Percentiles rank a stretch among this genome's conserved stretches.
Evolutionary conservation across 2,329 filamentous ascomycete species (phyloP).

Genomic region (Graphilbum fragrans): DNA sequence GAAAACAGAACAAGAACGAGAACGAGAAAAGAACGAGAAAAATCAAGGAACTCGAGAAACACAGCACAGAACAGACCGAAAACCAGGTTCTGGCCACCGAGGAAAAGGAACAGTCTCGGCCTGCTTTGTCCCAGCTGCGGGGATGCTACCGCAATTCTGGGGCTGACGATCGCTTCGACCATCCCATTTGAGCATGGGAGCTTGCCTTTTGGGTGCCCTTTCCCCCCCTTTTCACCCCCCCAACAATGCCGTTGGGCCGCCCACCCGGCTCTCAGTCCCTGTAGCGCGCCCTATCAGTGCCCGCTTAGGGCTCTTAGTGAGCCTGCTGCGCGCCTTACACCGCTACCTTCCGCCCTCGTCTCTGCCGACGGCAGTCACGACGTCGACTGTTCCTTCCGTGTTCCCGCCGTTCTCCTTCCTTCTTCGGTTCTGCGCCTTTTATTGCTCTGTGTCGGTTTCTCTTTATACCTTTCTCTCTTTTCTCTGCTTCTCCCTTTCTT

Average conservation of each 20-base stretch:
- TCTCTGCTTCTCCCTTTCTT: too few relatives aligned
- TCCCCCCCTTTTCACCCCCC: too few relatives aligned
- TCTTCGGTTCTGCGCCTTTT: background rate
- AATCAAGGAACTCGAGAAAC: background rate
- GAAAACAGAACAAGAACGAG: background rate
- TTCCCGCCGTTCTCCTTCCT: background rate
- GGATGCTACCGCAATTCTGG: background rate
- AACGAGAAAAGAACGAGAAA: background rate
- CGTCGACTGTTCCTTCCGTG: background rate
- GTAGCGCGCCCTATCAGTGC: background rate
- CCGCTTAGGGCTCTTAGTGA: too few relatives aligned
- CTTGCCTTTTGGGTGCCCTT: too few relatives aligned
- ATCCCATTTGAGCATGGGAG: conserved; percentile 3
- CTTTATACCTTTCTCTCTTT: too few relatives aligned
- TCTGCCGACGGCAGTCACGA: background rate
- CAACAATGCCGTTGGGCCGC: background rate
- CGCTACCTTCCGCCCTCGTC: background rate
- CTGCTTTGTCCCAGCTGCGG: conserved; percentile 1
- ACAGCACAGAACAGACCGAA: too few relatives aligned
- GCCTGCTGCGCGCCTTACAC: background rate
- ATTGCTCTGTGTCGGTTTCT: background rate
- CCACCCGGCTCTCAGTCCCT: background rate
- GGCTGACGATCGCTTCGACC: conserved; percentile 1
- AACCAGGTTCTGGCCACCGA: too few relatives aligned
- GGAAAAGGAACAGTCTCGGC: background rate